phyloP scores from a whole-genome alignment of 805 yeast genomes.

The Nakazawaea sp. region DNA sequence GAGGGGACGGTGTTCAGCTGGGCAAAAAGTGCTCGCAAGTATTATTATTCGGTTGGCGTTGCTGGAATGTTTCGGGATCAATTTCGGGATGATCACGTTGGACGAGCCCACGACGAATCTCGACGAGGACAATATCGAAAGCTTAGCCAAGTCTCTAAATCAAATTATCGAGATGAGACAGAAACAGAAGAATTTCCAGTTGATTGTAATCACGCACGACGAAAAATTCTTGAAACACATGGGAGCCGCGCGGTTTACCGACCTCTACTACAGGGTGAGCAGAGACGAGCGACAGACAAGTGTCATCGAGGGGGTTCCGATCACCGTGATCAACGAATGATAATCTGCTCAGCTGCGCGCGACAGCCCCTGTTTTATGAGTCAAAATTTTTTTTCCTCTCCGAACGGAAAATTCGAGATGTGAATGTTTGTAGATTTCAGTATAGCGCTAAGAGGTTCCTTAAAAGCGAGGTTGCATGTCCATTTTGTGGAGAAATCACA shows the following conservation, averaged over 20 bases:
- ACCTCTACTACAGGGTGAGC: slow-evolving; percentile 75
- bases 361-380: too few species aligned
- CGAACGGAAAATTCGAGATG: too few species aligned
- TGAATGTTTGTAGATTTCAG: too few species aligned
- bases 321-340: slow-evolving; percentile 7
- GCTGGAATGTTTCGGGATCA: slow-evolving; percentile 92
- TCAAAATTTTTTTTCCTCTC: too few species aligned
- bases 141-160: slow-evolving; percentile 75
- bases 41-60: slow-evolving; percentile 86
- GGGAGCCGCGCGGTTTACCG: slow-evolving; percentile 81
- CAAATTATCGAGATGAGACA: slow-evolving; percentile 69
- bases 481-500: too few species aligned
- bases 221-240: slow-evolving; percentile 81
- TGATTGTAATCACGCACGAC: slow-evolving; percentile 95
- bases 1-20: slow-evolving; percentile 98
- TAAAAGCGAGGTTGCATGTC: too few species aligned
- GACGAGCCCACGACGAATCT: slow-evolving; percentile 98
- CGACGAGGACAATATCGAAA: slow-evolving; percentile 82
- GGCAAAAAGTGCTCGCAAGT: slow-evolving; percentile 91
- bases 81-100: slow-evolving; percentile 91
- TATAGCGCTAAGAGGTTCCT: too few species aligned
- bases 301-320: slow-evolving; percentile 34
- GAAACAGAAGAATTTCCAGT: slow-evolving; percentile 81
- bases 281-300: slow-evolving; percentile 82
- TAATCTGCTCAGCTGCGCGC: too few species aligned